These are phyloP conservation scores for Cyberlindnera mississippiensis DNA, from an alignment of 805 yeast species.

Conservation along the genomic window DNA sequence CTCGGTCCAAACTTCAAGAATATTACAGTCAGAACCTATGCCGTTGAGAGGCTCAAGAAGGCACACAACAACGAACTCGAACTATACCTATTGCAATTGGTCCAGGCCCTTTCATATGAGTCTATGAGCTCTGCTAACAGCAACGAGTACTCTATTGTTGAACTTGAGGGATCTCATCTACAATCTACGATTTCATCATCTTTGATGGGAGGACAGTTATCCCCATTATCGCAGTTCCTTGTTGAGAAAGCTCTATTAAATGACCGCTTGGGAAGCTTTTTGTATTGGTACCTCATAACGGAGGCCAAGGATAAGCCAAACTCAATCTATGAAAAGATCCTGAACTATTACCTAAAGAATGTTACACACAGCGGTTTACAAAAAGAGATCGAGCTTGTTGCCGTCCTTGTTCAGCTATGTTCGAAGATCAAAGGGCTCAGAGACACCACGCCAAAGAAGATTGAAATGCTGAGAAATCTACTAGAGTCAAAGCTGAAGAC, in stretches of 20 bases:
- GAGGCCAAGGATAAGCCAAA: conserved; percentile 69
- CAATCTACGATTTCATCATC: conserved; percentile 24
- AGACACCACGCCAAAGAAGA: conserved; percentile 75
- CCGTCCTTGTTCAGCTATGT: conserved; percentile 61
- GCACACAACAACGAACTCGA: conserved; percentile 81
- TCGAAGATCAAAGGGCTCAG: conserved; percentile 57
- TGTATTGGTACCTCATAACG: conserved; percentile 90
- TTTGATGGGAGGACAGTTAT: conserved; percentile 27
- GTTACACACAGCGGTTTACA: conserved; percentile 32
- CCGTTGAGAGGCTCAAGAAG: conserved; percentile 74
- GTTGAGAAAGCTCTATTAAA: conserved; percentile 67
- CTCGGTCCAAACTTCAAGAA: conserved; percentile 76
- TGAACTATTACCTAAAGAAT: conserved; percentile 42
- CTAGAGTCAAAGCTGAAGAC: conserved; percentile 37
- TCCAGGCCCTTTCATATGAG: conserved; percentile 88
- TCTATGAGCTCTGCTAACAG: conserved; percentile 16
- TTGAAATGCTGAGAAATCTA: conserved; percentile 55
- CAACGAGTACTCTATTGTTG: conserved; percentile 38
- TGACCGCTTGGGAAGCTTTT: conserved; percentile 67
- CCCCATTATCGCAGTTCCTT: conserved; percentile 72
- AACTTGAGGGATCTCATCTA: conserved; percentile 24
- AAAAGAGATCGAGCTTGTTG: conserved; percentile 67
- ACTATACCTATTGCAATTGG: conserved; percentile 80
- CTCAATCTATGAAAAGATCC: conserved; percentile 41
- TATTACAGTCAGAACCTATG: conserved; percentile 73